Percentiles rank a stretch among this genome's conserved stretches.
Conservation (phyloP, 176 grass and related monocot species). For the Oryza punctata region DNA sequence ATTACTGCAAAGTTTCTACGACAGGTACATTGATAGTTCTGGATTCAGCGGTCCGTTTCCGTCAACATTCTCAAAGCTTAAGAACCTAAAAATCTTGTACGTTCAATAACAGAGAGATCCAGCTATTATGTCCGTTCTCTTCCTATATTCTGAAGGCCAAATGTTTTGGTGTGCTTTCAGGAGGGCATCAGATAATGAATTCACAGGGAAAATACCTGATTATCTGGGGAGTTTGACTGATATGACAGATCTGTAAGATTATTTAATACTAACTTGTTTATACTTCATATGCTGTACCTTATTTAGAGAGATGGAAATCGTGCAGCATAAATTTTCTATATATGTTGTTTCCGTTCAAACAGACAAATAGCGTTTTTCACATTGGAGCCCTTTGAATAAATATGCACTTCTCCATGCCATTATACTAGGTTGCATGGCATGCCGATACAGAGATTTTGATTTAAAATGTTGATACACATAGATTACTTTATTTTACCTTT, state of each 20-base stretch:
- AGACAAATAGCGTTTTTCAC: no score
- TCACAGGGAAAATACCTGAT: constrained; percentile 55
- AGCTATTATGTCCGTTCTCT: no score
- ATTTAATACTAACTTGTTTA: not conserved
- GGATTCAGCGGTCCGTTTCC: constrained; percentile 47
- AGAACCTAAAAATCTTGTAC: constrained; percentile 37
- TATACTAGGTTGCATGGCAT: no score
- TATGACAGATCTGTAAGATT: constrained; percentile 39
- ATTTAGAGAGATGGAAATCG: not conserved
- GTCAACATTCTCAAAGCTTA: constrained; percentile 40
- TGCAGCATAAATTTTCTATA: not conserved
- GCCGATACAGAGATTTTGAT: no score
- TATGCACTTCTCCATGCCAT: no score
- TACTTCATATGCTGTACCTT: not conserved
- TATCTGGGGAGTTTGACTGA: constrained; percentile 40
- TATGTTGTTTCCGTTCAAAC: no score
- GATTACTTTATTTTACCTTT: not conserved
- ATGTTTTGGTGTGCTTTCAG: constrained; percentile 9
- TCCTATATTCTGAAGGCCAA: not conserved
- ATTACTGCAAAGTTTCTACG: not conserved
- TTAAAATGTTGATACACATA: no score
- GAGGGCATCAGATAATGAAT: constrained; percentile 40
- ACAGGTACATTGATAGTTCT: constrained; percentile 51
- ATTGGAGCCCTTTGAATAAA: no score
- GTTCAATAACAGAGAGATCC: not conserved